Conservation (phyloP, 768 basidiomycete species). For the Crepidotus variabilis region DNA sequence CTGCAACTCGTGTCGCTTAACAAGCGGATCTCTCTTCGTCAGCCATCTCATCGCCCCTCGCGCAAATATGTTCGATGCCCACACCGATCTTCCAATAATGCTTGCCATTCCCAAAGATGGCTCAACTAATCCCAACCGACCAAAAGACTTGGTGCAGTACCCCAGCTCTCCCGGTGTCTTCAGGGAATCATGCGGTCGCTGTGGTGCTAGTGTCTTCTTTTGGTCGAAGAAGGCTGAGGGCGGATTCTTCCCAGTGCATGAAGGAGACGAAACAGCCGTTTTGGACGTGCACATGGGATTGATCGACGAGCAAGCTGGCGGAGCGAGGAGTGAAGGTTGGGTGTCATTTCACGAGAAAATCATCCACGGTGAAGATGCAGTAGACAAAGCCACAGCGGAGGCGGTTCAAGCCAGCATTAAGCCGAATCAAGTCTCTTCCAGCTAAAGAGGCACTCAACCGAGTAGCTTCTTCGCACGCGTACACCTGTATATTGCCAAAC, state of each 20-base stretch:
- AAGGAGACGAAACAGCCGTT: constrained; percentile 7
- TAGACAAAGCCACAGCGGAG: constrained; percentile 12
- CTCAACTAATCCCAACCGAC: constrained; percentile 3
- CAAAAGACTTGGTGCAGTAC: constrained; percentile 21
- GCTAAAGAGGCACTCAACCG: background rate
- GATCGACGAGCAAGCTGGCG: constrained; percentile 14
- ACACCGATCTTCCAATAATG: constrained; percentile 4
- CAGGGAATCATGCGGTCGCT: constrained; percentile 26
- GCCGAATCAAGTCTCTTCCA: background rate
- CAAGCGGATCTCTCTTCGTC: constrained; percentile 16
- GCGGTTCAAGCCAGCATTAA: constrained; percentile 11
- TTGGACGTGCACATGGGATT: constrained; percentile 12
- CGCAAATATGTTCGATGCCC: constrained; percentile 14
- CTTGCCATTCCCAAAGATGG: constrained; percentile 4
- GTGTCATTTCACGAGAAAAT: constrained; percentile 15
- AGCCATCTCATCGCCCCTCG: constrained; percentile 16
- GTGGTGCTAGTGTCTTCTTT: constrained; percentile 27
- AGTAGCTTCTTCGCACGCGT: no score
- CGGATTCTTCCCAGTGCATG: background rate
- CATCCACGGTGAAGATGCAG: constrained; percentile 12
- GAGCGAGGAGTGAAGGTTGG: constrained; percentile 16
- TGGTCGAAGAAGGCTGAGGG: constrained; percentile 13
- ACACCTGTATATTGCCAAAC: no score
- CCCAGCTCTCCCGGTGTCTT: constrained; percentile 17
- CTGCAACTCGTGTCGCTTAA: constrained; percentile 15